Percentiles rank a stretch among this genome's conserved stretches.
phyloP scores from a whole-genome alignment of 1,284 basidiomycete species.

The Cutaneotrichosporon cavernicola region DNA sequence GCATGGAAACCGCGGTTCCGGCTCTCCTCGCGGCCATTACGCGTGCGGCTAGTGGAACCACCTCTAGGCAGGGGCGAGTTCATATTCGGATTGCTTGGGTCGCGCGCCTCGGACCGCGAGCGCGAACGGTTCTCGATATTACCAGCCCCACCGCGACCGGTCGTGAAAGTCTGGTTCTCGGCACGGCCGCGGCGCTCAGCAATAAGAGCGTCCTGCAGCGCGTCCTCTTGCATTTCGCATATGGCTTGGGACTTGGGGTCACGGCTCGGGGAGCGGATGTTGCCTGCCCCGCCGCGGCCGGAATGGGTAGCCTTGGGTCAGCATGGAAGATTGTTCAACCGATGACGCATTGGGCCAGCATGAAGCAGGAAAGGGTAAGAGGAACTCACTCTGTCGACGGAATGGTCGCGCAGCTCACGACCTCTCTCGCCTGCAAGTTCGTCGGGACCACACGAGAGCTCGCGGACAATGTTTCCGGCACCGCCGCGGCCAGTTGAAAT shows the following conservation, averaged over 20 bases:
- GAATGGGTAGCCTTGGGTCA: slow-evolving; percentile 44
- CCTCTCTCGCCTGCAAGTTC: slow-evolving; percentile 47
- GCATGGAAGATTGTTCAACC: background rate
- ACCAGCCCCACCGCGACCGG: slow-evolving; percentile 52
- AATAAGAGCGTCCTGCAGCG: slow-evolving; percentile 45
- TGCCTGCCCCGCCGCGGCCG: slow-evolving; percentile 53
- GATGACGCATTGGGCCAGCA: too few relatives aligned
- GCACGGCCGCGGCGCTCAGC: slow-evolving; percentile 49
- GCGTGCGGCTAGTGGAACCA: background rate
- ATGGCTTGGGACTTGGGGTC: slow-evolving; percentile 33
- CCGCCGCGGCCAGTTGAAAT: slow-evolving; percentile 53
- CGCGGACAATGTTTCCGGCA: slow-evolving; percentile 50
- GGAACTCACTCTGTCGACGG: slow-evolving; percentile 38
- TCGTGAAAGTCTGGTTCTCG: slow-evolving; percentile 42
- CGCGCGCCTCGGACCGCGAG: slow-evolving; percentile 25
- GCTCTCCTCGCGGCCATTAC: slow-evolving; percentile 7
- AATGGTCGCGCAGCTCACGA: slow-evolving; percentile 33
- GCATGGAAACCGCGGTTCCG: slow-evolving; percentile 15
- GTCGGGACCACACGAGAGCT: slow-evolving; percentile 42
- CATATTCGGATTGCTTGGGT: background rate
- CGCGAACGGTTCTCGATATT: slow-evolving; percentile 40
- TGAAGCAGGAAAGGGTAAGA: background rate
- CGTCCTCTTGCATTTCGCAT: slow-evolving; percentile 45
- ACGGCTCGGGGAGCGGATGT: slow-evolving; percentile 49
- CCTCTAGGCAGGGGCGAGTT: background rate